Base-by-base conservation (phyloP, 2,329 filamentous ascomycete genomes). In the Pseudopithomyces chartarum region DNA sequence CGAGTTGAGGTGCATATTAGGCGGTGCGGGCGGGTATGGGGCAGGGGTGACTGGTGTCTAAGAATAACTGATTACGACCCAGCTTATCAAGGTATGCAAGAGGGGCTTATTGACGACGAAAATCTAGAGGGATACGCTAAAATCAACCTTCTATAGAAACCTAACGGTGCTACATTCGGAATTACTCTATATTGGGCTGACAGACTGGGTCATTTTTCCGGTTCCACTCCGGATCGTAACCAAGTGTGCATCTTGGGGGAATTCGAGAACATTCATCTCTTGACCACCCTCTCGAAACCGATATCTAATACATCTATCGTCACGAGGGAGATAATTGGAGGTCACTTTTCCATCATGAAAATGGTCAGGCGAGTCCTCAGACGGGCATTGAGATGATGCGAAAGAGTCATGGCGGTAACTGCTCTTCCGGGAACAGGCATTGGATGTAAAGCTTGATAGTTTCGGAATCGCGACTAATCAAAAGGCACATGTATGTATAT, bases 211-310 rank as follows among this genome's bases (percentile, higher is more conserved):
- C 84, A 86, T 68, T 77, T 85, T 58, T 83, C 82, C 42, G 84
- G 84, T n/a, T 86, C 86, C 17, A 84, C 80, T 40, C 85, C 83
- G 0, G 83, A 84, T 64, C 38, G 40, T n/a, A 81, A 83, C 62
- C 81, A 82, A 49, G 84, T 86, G 56, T 87, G 84, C 70, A 83
- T 87, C 59, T 86, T 84, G 32, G 85, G 87, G 63, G 85, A 85
- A 39, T 87, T 85, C 84, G 80, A 80, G 48, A 83, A 80, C 3
- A 83, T 87, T 78, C 83, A 83, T 61, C 81, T 84, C 62, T 74
- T 84, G 36, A 23, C 12, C 6, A 3, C 40, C 10, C 40, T 85
- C 34, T 80, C 26, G 72, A 79, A 3, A 78, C 80, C 58, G 79
- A 80, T 65, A 82, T 81, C 54, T 86, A 87, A 64, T 81, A 79